phyloP scores from a whole-genome alignment of 164 flowering plant genomes.

The Berberis thunbergii region DNA sequence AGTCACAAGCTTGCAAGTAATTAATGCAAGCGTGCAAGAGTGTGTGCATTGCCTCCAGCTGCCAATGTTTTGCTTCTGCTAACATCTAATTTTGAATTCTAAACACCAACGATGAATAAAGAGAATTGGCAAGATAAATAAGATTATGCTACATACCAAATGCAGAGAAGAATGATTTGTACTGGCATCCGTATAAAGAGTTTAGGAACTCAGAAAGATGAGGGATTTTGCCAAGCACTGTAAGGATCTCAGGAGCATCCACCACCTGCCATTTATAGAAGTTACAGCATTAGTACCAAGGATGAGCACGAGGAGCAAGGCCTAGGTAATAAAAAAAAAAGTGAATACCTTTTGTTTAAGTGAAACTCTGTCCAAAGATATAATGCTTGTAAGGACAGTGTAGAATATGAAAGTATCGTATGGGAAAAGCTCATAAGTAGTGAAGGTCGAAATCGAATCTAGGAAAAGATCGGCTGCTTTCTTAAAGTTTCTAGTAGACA shows the following conservation, averaged over 20 bases:
- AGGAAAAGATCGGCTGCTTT: constrained; percentile 77
- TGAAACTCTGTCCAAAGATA: constrained; percentile 88
- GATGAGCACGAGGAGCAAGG: constrained; percentile 3
- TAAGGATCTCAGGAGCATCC: constrained; percentile 93
- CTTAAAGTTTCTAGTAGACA: constrained; percentile 89
- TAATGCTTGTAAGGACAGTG: constrained; percentile 85
- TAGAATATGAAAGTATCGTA: constrained; percentile 93
- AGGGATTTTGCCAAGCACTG: constrained; percentile 86
- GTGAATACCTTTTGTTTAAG: constrained; percentile 79
- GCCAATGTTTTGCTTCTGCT: no score
- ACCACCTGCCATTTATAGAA: constrained; percentile 59
- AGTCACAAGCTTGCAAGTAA: no score
- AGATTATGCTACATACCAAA: constrained; percentile 56
- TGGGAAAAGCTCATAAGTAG: constrained; percentile 88
- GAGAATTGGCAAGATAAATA: neutral
- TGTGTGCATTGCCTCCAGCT: no score
- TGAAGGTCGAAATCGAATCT: constrained; percentile 96
- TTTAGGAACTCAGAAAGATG: constrained; percentile 77
- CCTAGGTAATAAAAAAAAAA: constrained; percentile 38
- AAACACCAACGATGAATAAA: neutral
- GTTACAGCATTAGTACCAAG: constrained; percentile 1
- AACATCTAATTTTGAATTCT: no score
- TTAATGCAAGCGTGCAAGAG: no score
- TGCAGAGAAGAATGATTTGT: constrained; percentile 82
- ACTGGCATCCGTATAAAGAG: constrained; percentile 83